Percentiles rank a stretch among this genome's conserved stretches.
phyloP scores from a whole-genome alignment of 345 rosid species.

The Litchi chinensis region DNA sequence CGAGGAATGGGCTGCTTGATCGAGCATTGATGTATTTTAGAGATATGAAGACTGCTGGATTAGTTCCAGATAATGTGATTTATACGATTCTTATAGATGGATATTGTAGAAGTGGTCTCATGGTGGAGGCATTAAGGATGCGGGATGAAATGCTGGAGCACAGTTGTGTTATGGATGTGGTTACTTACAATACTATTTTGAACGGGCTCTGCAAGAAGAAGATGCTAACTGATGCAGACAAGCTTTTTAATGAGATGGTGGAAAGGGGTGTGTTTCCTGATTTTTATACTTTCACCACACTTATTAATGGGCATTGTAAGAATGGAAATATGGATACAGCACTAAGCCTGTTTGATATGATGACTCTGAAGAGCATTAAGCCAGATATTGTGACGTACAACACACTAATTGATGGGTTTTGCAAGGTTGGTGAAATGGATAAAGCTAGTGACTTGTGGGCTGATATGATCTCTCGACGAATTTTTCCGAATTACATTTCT shows the following conservation, averaged over 20 bases:
- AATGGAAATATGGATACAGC: conserved; percentile 67
- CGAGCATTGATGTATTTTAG: conserved; percentile 54
- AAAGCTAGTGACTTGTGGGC: conserved; percentile 63
- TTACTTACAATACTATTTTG: conserved; percentile 70
- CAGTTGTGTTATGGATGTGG: conserved; percentile 74
- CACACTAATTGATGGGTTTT: conserved; percentile 78
- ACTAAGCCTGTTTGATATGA: conserved; percentile 49
- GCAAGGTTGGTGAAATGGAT: conserved; percentile 66
- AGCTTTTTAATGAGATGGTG: conserved; percentile 62
- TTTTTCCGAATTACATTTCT: conserved; percentile 61
- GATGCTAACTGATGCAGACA: conserved; percentile 68
- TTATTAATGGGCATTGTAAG: conserved; percentile 79
- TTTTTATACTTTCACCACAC: conserved; percentile 70
- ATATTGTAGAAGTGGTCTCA: conserved; percentile 57
- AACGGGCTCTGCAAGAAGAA: conserved; percentile 74
- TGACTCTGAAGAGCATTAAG: conserved; percentile 61
- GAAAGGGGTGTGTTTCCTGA: conserved; percentile 69
- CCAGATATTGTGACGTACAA: conserved; percentile 80
- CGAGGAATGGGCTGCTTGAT: conserved; percentile 52
- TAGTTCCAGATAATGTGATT: conserved; percentile 66
- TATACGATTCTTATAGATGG: conserved; percentile 82
- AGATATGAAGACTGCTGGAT: conserved; percentile 52
- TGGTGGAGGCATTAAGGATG: conserved; percentile 59
- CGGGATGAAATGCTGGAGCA: conserved; percentile 70
- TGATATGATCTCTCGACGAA: conserved; percentile 52